phyloP scores from a whole-genome alignment of 176 grass and related monocot species.

The Musa acuminata region DNA sequence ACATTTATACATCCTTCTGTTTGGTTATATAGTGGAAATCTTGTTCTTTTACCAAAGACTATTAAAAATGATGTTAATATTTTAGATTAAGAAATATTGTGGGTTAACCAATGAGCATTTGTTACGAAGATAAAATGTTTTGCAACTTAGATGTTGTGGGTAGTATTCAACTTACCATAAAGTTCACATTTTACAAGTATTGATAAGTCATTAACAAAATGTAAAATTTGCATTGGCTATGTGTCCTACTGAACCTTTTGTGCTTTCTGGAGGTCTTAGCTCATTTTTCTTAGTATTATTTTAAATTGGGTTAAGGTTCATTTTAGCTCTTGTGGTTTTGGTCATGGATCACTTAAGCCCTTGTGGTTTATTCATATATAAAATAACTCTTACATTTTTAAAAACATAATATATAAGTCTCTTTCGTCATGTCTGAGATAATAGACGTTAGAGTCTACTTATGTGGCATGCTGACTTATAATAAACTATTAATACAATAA shows the following conservation, averaged over 20 bases:
- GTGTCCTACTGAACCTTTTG: slow-evolving; percentile 84
- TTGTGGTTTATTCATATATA: no score
- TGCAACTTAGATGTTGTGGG: not conserved
- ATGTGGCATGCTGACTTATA: no score
- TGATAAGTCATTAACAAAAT: slow-evolving; percentile 82
- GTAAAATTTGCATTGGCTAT: slow-evolving; percentile 83
- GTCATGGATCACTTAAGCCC: no score
- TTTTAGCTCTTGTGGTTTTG: no score
- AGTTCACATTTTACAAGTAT: slow-evolving; percentile 40
- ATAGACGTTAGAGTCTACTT: no score
- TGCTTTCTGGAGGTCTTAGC: slow-evolving; percentile 75
- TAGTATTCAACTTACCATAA: slow-evolving; percentile 5
- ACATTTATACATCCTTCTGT: not conserved
- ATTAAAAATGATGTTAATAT: no score
- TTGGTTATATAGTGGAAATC: not conserved
- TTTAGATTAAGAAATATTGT: not conserved
- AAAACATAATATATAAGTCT: no score
- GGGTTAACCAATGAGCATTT: not conserved
- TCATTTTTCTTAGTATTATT: not conserved
- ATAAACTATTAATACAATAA: no score
- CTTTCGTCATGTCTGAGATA: no score
- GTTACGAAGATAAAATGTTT: no score
- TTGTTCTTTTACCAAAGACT: not conserved
- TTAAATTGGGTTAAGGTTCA: no score
- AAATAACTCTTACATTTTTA: no score